Evolutionary conservation across 768 basidiomycete species (phyloP).

Genomic region (Antrodiella citrinella): DNA sequence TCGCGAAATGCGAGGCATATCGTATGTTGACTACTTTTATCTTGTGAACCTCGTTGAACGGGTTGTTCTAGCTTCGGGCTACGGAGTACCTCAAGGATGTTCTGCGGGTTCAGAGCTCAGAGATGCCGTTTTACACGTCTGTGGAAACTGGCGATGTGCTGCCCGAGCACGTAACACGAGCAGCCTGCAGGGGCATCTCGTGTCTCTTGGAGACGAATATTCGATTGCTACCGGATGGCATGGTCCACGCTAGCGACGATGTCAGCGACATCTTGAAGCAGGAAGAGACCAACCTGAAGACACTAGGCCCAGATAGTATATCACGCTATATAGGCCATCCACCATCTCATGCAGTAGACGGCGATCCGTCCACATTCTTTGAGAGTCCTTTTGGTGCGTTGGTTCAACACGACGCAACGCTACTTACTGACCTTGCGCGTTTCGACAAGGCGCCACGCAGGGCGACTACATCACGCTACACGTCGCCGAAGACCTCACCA

Average conservation of each 20-base stretch:
- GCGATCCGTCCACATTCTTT: constrained; percentile 39
- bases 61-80: constrained; percentile 33
- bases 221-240: constrained; percentile 28
- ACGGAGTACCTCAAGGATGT: constrained; percentile 25
- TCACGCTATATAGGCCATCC: constrained; percentile 36
- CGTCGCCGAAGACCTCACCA: constrained; percentile 21
- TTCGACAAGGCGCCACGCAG: constrained; percentile 15
- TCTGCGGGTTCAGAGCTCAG: background rate
- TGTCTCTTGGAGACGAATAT: constrained; percentile 51
- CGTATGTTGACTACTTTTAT: constrained; percentile 29
- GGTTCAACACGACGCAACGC: background rate
- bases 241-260: constrained; percentile 15
- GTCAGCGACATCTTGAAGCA: constrained; percentile 35
- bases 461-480: constrained; percentile 36
- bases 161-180: constrained; percentile 11
- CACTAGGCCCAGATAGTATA: constrained; percentile 27
- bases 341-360: constrained; percentile 51
- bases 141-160: background rate
- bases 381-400: constrained; percentile 38
- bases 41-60: background rate
- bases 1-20: constrained; percentile 52
- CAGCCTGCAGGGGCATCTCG: constrained; percentile 17
- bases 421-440: no score
- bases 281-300: constrained; percentile 27
- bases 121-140: constrained; percentile 4